These are phyloP conservation scores for Caryopteris hybrid DNA, from an alignment of 305 asterid genomes.

Conservation along the genomic window DNA sequence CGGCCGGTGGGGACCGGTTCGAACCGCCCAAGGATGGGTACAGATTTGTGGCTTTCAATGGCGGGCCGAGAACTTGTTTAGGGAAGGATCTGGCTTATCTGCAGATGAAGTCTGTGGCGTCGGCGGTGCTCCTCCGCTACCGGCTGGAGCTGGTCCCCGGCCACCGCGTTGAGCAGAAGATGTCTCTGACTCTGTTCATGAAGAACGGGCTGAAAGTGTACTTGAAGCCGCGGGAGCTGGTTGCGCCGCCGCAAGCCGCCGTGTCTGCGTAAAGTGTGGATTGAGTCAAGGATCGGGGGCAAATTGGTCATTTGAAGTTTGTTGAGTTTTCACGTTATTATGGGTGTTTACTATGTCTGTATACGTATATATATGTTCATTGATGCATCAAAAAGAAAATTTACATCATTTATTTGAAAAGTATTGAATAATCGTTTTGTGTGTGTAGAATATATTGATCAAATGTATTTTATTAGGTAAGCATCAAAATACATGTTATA, in stretches of 20 bases:
- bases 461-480: no score
- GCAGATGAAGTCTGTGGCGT: constrained; percentile 86
- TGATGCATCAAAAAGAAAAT: no score
- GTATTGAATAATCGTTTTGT: no score
- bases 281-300: not conserved
- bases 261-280: constrained; percentile 22
- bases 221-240: constrained; percentile 55
- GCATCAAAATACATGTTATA: no score
- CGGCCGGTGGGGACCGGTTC: constrained; percentile 49
- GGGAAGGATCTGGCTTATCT: constrained; percentile 89
- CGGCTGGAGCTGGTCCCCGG: constrained; percentile 57
- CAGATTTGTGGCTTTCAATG: constrained; percentile 75
- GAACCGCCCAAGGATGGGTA: constrained; percentile 66
- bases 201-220: constrained; percentile 72
- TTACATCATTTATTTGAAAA: no score
- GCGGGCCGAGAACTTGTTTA: constrained; percentile 82
- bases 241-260: constrained; percentile 27
- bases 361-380: not conserved
- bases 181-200: constrained; percentile 88
- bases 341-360: not conserved
- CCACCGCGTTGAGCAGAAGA: constrained; percentile 83
- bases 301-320: not conserved
- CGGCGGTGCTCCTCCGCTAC: constrained; percentile 81
- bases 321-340: not conserved
- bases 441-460: no score